A percentile compares a stretch with the other conserved stretches of the same genome.
Conservation (phyloP, 2,329 filamentous ascomycete genomes). For the Aspergillus pseudoviridinutans region DNA sequence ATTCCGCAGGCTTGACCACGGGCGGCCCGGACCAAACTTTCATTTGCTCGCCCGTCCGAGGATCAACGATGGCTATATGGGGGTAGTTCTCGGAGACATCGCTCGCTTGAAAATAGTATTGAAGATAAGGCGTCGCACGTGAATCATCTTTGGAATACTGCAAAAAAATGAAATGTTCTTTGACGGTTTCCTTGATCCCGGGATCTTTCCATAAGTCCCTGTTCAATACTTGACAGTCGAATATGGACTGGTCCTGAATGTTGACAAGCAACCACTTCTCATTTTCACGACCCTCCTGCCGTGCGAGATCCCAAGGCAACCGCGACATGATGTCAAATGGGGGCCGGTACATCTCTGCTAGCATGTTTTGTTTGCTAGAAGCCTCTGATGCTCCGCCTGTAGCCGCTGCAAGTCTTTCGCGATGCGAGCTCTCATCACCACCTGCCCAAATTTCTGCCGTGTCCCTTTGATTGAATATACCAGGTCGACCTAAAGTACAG, state of each 20-base stretch:
- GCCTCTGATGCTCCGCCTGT: constrained; percentile 63
- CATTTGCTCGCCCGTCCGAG: constrained; percentile 91
- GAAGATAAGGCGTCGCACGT: constrained; percentile 73
- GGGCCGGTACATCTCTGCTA: constrained; percentile 88
- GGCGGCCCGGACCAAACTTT: constrained; percentile 90
- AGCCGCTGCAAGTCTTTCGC: constrained; percentile 54
- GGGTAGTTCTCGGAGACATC: constrained; percentile 89
- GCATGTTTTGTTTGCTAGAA: constrained; percentile 67
- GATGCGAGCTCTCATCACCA: constrained; percentile 45
- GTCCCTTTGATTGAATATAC: constrained; percentile 67
- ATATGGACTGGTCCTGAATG: constrained; percentile 87
- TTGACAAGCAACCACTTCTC: constrained; percentile 97
- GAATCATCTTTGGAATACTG: constrained; percentile 88
- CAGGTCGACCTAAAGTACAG: constrained; percentile 43
- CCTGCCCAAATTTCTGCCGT: constrained; percentile 58
- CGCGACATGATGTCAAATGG: constrained; percentile 85
- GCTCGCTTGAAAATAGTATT: constrained; percentile 79
- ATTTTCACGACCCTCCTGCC: constrained; percentile 77
- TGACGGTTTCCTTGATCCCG: constrained; percentile 71
- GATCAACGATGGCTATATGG: constrained; percentile 93
- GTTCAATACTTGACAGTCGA: constrained; percentile 91
- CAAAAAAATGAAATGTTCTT: constrained; percentile 91
- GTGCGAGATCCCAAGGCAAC: constrained; percentile 76
- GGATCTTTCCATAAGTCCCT: constrained; percentile 93
- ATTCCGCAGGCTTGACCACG: constrained; percentile 71